A percentile compares a stretch with the other conserved stretches of the same genome.
These are phyloP conservation scores for Salix arbutifolia DNA, from an alignment of 345 rosid genomes.

Conservation along the genomic window DNA sequence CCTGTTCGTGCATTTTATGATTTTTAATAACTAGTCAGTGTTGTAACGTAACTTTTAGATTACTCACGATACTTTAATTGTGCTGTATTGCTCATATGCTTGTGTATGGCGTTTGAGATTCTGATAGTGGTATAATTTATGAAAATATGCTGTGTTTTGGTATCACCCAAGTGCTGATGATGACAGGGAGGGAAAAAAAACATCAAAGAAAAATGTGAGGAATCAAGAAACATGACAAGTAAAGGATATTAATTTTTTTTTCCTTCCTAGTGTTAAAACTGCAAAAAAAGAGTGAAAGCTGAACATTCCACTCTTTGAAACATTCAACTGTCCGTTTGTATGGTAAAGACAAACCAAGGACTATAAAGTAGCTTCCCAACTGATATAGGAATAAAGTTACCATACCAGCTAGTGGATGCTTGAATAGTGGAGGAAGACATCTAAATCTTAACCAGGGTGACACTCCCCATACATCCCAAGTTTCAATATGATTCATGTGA, in stretches of 20 bases:
- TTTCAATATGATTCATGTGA: constrained; percentile 34
- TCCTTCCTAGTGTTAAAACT: background rate
- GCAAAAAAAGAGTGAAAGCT: background rate
- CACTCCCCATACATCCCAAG: constrained; percentile 9
- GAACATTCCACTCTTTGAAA: background rate
- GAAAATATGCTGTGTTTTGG: background rate
- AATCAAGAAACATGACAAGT: background rate
- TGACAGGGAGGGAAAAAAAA: background rate
- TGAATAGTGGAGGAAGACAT: constrained; percentile 1
- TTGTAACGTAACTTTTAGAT: background rate
- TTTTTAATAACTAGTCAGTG: background rate
- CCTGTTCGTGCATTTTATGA: background rate
- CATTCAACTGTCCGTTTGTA: background rate
- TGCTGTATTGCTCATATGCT: background rate
- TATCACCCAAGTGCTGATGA: background rate
- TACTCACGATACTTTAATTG: background rate
- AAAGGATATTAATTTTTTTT: background rate
- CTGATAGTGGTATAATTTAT: background rate
- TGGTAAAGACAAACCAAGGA: background rate
- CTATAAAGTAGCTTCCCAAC: background rate
- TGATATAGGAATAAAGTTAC: background rate
- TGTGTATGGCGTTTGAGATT: constrained; percentile 2
- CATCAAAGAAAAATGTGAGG: background rate
- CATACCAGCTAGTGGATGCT: background rate
- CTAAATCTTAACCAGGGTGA: constrained; percentile 16